Base-by-base conservation (phyloP, 1,284 basidiomycete genomes). In the Tausonia pullulans region DNA sequence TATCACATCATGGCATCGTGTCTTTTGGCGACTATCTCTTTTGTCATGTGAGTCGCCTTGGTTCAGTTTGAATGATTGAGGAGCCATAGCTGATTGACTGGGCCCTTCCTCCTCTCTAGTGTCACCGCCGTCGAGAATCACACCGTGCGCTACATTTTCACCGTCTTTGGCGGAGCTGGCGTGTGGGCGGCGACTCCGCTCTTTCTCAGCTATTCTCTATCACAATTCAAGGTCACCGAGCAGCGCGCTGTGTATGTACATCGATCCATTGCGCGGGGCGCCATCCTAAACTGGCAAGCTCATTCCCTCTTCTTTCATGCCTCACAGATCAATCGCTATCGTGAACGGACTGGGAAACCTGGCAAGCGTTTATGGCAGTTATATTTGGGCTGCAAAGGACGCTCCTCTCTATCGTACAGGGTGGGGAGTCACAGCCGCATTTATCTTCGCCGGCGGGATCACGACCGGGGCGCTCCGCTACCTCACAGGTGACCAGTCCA, bases 151-250 rank as follows among this genome's bases (percentile, higher is more conserved):
- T 78, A 78, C 71, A 72, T 73, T 4, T 73, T 77, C 65, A 74
- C 78, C 69, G 74, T 73, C 58, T 75, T 77, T 60, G 76, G 74
- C 41, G 76, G 72, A 40, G 72, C 72, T 6, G 74, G 74, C 11
- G 70, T 76, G 59, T 75, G 75, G 76, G 70, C 75, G 0, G 71
- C 69, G 11, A 68, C 75, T 2, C 76, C 76, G n/a, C 63, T 75
- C 51, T 73, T 74, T 69, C 70, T 77, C 55, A 70, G 69, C 39
- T 77, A 73, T 71, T 72, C 74, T 67, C 72, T 76, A 48, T 73
- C 73, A 60, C 74, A 74, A 69, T 75, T 75, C 53, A 72, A 73
- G 39, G 73, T 73, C 8, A 67, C 74, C 40, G 73, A 74, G 69
- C 72, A 73, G 68, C 71, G 75, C 13, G 75, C 72, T 3, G 70